Conservation (phyloP, 2,329 filamentous ascomycete species). For the Trichoderma simmonsii region DNA sequence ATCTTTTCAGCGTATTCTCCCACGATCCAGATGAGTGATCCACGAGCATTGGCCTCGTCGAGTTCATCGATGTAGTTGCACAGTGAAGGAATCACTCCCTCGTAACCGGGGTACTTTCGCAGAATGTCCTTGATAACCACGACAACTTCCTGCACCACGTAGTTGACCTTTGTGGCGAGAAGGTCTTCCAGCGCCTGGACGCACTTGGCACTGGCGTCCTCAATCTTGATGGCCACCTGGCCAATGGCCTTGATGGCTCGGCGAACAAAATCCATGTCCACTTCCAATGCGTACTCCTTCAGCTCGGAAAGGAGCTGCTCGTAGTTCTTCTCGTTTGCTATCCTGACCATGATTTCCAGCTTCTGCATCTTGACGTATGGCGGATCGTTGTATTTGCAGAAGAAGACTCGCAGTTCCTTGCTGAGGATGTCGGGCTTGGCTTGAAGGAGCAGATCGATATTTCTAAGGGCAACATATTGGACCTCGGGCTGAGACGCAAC, state of each 20-base stretch:
- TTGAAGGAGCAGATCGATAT: constrained; percentile 93
- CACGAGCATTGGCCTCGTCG: constrained; percentile 88
- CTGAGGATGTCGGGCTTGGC: constrained; percentile 95
- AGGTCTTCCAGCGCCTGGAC: constrained; percentile 91
- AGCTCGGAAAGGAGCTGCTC: constrained; percentile 91
- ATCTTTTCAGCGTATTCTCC: constrained; percentile 99
- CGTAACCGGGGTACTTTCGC: constrained; percentile 94
- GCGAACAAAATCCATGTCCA: constrained; percentile 98
- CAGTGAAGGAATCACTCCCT: constrained; percentile 93
- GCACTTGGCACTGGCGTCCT: constrained; percentile 89
- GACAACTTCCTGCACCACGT: constrained; percentile 96
- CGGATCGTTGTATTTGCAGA: constrained; percentile 99
- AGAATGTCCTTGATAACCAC: constrained; percentile 99
- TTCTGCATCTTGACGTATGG: constrained; percentile 98
- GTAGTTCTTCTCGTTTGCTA: constrained; percentile 95
- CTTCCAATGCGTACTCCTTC: constrained; percentile 96
- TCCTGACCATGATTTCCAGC: constrained; percentile 97
- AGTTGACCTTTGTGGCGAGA: constrained; percentile 97
- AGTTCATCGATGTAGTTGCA: constrained; percentile 97
- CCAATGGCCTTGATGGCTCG: constrained; percentile 94
- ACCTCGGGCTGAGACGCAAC: constrained; percentile 95
- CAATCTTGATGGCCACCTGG: constrained; percentile 98
- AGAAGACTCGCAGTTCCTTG: constrained; percentile 97
- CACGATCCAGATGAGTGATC: constrained; percentile 95
- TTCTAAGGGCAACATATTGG: constrained; percentile 92